Evolutionary conservation across 1,284 basidiomycete species (phyloP), one percentile per base, ranked within the genome.

Genomic region (Ceratobasidium theobromae): DNA sequence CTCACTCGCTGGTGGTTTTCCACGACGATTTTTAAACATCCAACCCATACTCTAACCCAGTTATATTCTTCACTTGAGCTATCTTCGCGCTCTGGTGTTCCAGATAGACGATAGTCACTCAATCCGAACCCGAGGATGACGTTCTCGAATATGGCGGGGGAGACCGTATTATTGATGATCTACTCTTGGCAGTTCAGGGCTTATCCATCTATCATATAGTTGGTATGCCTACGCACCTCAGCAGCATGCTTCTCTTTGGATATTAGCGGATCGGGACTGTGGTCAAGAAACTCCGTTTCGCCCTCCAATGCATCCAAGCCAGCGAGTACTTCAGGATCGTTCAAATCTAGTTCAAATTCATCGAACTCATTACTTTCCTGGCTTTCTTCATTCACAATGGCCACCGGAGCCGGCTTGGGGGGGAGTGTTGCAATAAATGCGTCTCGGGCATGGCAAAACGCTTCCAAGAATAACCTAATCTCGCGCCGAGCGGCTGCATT

Each of bases 1-100:
- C 78, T 71, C 65, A 86, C 86, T 71, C 79, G 77, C 67, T 79
- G 75, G 11, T 79, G 79, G 68, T 87, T 86, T 64, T 85, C 82
- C 8, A 91, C 84, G 11, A 89, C 73, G 23, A 91, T 82, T 38
- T 82, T 80, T 0, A 84, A 86, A 71, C 89, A 93, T 6, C 86
- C 85, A 2, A 89, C 81, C 91, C 91, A 95, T 72, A 86, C 88
- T 69, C 87, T 84, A 21, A 93, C 81, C 76, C 91, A 85, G 40
- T 72, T 70, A 16, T 71, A 73, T 16, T 72, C 71, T 18, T 78
- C 77, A 2, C 74, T 70, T 41, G 72, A 67, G 48, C 71, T 73
- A 23, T 46, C 14, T 72, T 71, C 38, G 70, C 67, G 16, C 67
- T 67, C 18, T 69, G 65, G 14, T 69, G 67, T 18, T 73, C 66